Evolutionary conservation across 2,329 filamentous ascomycete species (phyloP).

Genomic region (Sporothrix schenckii): DNA sequence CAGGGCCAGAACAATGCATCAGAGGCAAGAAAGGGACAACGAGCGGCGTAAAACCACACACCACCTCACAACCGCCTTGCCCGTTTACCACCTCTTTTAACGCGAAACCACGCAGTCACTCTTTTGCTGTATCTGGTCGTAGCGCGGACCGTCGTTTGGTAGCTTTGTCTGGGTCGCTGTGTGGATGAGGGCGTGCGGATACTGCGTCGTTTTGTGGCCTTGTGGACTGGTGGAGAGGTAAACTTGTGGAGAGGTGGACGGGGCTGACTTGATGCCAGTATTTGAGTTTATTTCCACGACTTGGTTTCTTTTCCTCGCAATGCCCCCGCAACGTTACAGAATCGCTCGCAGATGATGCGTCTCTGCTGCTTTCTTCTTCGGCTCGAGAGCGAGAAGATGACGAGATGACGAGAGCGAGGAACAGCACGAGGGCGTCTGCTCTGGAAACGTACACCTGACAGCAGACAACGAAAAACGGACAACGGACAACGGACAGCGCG

Average conservation of each 20-base stretch:
- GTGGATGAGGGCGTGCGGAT: no score
- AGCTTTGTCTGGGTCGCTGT: neutral
- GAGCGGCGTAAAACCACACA: neutral
- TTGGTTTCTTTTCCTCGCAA: neutral
- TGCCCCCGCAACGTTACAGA: no score
- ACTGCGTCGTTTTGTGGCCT: neutral
- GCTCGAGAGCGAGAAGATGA: neutral
- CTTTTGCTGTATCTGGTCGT: neutral
- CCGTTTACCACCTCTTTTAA: neutral
- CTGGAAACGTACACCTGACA: no score
- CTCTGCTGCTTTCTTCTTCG: neutral
- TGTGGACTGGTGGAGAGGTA: neutral
- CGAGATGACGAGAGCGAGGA: neutral
- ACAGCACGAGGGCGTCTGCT: no score
- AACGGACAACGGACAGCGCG: no score
- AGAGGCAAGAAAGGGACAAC: no score
- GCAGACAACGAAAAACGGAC: no score
- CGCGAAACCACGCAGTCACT: neutral
- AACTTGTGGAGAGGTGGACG: conserved; percentile 1
- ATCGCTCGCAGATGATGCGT: neutral
- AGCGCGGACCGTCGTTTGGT: neutral
- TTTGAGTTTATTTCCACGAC: neutral
- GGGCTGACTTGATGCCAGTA: neutral
- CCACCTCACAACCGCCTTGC: neutral
- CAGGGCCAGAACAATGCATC: neutral